phyloP scores from a whole-genome alignment of 1,284 basidiomycete species.

The Golubevia pallescens region DNA sequence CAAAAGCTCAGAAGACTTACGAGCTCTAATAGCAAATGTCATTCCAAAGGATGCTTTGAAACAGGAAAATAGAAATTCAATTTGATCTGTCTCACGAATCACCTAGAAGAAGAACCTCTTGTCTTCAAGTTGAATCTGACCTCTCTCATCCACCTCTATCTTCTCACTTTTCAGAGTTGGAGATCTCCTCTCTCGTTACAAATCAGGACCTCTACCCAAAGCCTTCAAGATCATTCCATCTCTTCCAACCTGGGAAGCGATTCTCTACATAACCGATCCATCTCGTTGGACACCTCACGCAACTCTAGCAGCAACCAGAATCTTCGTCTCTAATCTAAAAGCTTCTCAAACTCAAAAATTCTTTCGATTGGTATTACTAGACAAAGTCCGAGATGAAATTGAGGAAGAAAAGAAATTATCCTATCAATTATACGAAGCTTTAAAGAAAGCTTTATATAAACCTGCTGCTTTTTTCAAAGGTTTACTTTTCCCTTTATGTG shows the following conservation, averaged over 20 bases:
- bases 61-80: too few relatives aligned
- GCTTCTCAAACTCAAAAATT: slow-evolving; percentile 93
- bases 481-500: slow-evolving; percentile 91
- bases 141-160: slow-evolving; percentile 1
- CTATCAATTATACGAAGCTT: slow-evolving; percentile 89
- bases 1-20: too few relatives aligned
- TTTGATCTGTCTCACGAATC: not conserved
- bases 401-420: slow-evolving; percentile 79
- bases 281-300: slow-evolving; percentile 95
- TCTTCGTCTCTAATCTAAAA: slow-evolving; percentile 96
- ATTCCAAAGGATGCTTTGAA: too few relatives aligned
- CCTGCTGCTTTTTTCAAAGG: slow-evolving; percentile 99
- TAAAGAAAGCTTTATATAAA: slow-evolving; percentile 93
- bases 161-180: slow-evolving; percentile 73
- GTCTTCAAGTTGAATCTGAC: not conserved
- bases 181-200: slow-evolving; percentile 84
- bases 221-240: slow-evolving; percentile 98
- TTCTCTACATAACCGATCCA: slow-evolving; percentile 89
- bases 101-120: not conserved
- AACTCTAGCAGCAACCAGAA: slow-evolving; percentile 88
- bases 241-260: slow-evolving; percentile 91
- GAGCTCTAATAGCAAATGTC: too few relatives aligned
- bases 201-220: slow-evolving; percentile 93
- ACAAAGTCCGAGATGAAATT: slow-evolving; percentile 90
- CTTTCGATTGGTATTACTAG: slow-evolving; percentile 87